Base-by-base conservation (phyloP, 176 grass and related monocot species). In the Neostapfia colusana region DNA sequence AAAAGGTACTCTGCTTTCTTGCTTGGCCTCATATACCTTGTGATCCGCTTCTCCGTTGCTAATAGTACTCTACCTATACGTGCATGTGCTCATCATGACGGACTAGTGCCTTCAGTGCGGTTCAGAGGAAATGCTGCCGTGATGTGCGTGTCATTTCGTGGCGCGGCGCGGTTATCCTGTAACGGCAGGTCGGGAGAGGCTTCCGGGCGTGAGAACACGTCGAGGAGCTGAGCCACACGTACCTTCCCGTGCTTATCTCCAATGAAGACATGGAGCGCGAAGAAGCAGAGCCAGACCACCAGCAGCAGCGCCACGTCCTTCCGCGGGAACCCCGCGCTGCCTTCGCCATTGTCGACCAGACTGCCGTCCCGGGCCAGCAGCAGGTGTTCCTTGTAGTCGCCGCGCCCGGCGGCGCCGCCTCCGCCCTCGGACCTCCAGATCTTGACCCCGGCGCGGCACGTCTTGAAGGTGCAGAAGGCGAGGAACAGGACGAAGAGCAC, bases 211-310 rank as follows among this genome's bases (percentile, higher is more conserved):
- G 18, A 27, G 73, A 77, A 59, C 81, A 28, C 73, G 65, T 69
- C 51, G 49, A 38, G 46, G 27, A 51, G 68, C 6, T 10, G 40
- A 70, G 65, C 37, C 38, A n/a, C 8, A 76, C 85, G 74, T 81
- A 97, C 93, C 88, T 93, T 90, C 3, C 93, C 93, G 63, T 87
- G 73, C 61, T 93, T 86, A 83, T 93, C 88, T 78, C 93, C 90
- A 18, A 90, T 72, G 66, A 97, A 10, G 51, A 93, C 79, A 82
- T 97, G 93, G 27, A 97, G 83, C 63, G 86, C 25, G 89, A 90
- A 93, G 85, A 97, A 97, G 79, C 63, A 90, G 58, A 97, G 39
- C 93, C 93, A 97, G 21, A 90, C 63, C 28, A 88, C 10, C 7
- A 93, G 9, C 0, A 93, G 79, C 35, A 93, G 57, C 53, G 80